Base-by-base conservation (phyloP, 169 alveolate species). In the Miamiensis avidus region DNA sequence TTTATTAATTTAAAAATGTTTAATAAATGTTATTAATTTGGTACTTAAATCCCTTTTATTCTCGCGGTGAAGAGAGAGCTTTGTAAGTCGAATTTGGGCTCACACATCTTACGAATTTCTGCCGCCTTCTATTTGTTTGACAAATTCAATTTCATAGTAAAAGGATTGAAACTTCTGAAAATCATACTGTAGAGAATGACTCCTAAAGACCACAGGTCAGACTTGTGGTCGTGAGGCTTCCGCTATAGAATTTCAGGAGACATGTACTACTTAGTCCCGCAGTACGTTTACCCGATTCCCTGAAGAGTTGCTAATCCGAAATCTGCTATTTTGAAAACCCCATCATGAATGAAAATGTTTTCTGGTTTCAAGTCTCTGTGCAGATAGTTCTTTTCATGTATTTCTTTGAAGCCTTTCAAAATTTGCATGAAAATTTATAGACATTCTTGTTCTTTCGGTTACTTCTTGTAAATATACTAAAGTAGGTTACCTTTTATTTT, bases 261-360 rank as follows among this genome's bases (percentile, higher is more conserved):
- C 99, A 97, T 95, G 88, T 96, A 97, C 83, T 96, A 95, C 25
- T 98, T 98, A 25, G 99, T 97, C 31, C 99, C 99, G n/a, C 95
- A 94, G 65, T 96, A 92, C 28, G 98, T 94, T 78, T 95, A 26
- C 26, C 81, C 65, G 0, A 81, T 15, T 0, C 49, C 76, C 31
- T 73, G 29, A 34, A 76, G 77, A n/a, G 82, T 85, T 74, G 90
- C 34, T 27, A 85, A 78, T 26, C 89, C 89, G 72, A 77, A 85
- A 74, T 85, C 89, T 30, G 89, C 89, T 6, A 85, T 78, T 25
- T 85, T 85, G 1, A 82, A 82, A 30, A 78, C 29, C 0, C 89
- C 89, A 74, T 85, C 74, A 28, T 79, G 32, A 6, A 85, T 78
- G 0, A 85, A 74, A 6, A 85, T 85, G 74, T 85, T 85, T 27